phyloP scores from a whole-genome alignment of 495 filamentous ascomycete genomes.

The Collariella sp. region DNA sequence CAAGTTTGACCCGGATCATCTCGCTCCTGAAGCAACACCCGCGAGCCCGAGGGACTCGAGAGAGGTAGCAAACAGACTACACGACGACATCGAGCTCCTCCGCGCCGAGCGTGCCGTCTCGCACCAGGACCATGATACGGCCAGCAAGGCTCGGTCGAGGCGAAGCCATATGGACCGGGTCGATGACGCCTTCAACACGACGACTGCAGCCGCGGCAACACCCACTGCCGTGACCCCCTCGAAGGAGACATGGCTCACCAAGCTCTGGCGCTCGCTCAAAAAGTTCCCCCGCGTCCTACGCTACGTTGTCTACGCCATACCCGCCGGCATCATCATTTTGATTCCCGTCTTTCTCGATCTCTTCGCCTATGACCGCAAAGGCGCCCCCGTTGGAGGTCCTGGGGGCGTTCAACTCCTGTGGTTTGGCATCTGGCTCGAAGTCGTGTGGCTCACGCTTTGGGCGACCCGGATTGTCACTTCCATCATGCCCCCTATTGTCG shows the following conservation, averaged over 20 bases:
- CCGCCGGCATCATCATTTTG: slow-evolving; percentile 62
- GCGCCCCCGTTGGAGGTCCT: slow-evolving; percentile 46
- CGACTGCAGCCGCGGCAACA: slow-evolving; percentile 37
- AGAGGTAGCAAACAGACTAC: slow-evolving; percentile 63
- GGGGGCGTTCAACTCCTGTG: slow-evolving; percentile 75
- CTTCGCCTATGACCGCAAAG: slow-evolving; percentile 44
- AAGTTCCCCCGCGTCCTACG: slow-evolving; percentile 70
- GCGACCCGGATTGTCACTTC: slow-evolving; percentile 68
- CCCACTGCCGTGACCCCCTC: slow-evolving; percentile 49
- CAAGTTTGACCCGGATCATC: slow-evolving; percentile 17
- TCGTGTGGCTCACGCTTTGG: slow-evolving; percentile 91
- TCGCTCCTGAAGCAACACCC: slow-evolving; percentile 10
- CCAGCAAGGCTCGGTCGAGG: slow-evolving; percentile 28
- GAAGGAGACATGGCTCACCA: slow-evolving; percentile 53
- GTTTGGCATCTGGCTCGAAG: slow-evolving; percentile 93
- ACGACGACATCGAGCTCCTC: slow-evolving; percentile 78
- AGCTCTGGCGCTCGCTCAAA: slow-evolving; percentile 46
- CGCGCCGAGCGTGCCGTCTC: slow-evolving; percentile 70
- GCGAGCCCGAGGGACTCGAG: slow-evolving; percentile 21
- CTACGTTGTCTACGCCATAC: slow-evolving; percentile 81
- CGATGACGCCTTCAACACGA: slow-evolving; percentile 77
- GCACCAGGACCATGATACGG: slow-evolving; percentile 37
- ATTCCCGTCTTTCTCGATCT: slow-evolving; percentile 74
- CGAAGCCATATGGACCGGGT: slow-evolving; percentile 40
- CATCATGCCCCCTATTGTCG: slow-evolving; percentile 58